Conservation (phyloP, 805 yeast species). For the Ogataea kodamae region DNA sequence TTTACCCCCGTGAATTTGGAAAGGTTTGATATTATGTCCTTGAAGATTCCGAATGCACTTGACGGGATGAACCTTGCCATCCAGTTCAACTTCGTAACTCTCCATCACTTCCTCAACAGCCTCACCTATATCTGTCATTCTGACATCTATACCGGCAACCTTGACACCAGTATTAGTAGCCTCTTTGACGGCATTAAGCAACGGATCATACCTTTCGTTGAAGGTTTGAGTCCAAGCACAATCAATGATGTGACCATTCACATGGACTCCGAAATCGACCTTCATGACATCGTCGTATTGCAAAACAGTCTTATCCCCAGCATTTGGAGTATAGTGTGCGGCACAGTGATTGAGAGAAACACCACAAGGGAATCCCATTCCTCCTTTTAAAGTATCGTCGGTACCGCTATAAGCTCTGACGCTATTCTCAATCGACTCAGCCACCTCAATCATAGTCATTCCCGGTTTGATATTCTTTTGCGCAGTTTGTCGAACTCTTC, state of each 20-base stretch:
- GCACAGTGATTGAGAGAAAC: slow-evolving; percentile 90
- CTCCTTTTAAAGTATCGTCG: slow-evolving; percentile 68
- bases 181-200: slow-evolving; percentile 80
- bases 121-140: slow-evolving; percentile 92
- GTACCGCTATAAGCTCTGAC: slow-evolving; percentile 62
- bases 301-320: slow-evolving; percentile 82
- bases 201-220: slow-evolving; percentile 74
- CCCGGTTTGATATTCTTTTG: slow-evolving; percentile 79
- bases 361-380: slow-evolving; percentile 99
- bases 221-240: slow-evolving; percentile 93
- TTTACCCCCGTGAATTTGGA: slow-evolving; percentile 88
- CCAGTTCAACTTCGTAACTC: slow-evolving; percentile 85
- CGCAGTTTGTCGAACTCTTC: slow-evolving; percentile 82
- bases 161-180: slow-evolving; percentile 93
- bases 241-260: slow-evolving; percentile 90
- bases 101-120: slow-evolving; percentile 98
- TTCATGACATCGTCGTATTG: slow-evolving; percentile 91
- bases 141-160: slow-evolving; percentile 94
- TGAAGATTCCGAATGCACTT: slow-evolving; percentile 88
- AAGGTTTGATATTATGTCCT: slow-evolving; percentile 90
- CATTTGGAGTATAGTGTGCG: slow-evolving; percentile 96
- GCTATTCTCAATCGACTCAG: slow-evolving; percentile 82
- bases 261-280: slow-evolving; percentile 95
- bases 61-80: slow-evolving; percentile 81
- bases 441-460: slow-evolving; percentile 85